A percentile compares a stretch with the other conserved stretches of the same genome.
These are phyloP conservation scores for Verticillium albo-atrum DNA, from an alignment of 2,329 filamentous ascomycete genomes.

Conservation along the genomic window DNA sequence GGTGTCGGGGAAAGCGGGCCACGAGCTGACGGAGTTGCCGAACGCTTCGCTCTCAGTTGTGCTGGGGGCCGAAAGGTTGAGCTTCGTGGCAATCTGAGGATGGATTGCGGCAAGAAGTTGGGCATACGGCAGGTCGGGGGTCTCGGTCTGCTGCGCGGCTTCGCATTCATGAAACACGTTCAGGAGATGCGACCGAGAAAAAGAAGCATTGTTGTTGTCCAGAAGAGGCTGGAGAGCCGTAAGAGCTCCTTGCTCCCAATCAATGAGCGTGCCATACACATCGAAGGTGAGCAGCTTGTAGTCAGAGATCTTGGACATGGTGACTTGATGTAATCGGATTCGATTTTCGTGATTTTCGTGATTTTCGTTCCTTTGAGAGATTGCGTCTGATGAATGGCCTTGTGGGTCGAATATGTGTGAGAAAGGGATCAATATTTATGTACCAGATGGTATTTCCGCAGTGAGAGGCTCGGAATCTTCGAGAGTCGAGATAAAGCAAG, in stretches of 20 bases:
- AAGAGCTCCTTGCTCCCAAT: slow-evolving; percentile 68
- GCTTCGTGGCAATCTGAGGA: slow-evolving; percentile 38
- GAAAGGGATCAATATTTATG: neutral
- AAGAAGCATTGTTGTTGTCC: slow-evolving; percentile 18
- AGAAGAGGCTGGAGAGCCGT: slow-evolving; percentile 47
- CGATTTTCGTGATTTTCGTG: neutral
- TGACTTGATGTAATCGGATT: neutral
- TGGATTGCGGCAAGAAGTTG: slow-evolving; percentile 49
- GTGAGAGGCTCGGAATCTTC: too few species aligned
- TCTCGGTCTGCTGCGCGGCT: slow-evolving; percentile 46
- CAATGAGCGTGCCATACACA: slow-evolving; percentile 75
- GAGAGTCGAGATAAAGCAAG: neutral
- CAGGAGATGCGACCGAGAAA: slow-evolving; percentile 26
- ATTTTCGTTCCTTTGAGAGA: neutral
- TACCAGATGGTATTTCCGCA: too few species aligned
- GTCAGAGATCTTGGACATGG: slow-evolving; percentile 14
- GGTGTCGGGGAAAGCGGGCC: slow-evolving; percentile 57
- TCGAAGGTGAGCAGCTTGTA: slow-evolving; percentile 62
- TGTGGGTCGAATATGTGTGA: neutral
- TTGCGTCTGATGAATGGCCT: neutral
- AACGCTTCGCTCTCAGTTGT: slow-evolving; percentile 41
- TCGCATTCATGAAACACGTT: slow-evolving; percentile 37
- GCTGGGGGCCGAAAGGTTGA: slow-evolving; percentile 29
- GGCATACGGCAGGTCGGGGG: slow-evolving; percentile 56
- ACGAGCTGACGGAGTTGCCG: slow-evolving; percentile 46